These are phyloP conservation scores for Ophiognomonia clavigignenti-juglandacearum DNA, from an alignment of 2,329 filamentous ascomycete genomes.

Conservation along the genomic window DNA sequence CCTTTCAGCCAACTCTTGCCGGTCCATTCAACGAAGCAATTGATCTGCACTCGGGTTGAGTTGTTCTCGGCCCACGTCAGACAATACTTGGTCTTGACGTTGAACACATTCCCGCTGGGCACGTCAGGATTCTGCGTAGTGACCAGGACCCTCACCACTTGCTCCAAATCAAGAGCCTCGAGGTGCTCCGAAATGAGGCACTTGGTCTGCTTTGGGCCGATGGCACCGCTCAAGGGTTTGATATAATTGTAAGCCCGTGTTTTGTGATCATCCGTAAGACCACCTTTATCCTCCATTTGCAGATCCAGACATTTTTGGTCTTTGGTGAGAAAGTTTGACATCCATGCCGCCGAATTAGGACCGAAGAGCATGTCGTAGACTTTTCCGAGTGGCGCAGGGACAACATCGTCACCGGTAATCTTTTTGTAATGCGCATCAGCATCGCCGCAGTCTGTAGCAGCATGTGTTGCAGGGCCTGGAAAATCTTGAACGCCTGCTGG, in stretches of 20 bases:
- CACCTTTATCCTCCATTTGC: constrained; percentile 79
- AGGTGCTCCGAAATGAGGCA: constrained; percentile 83
- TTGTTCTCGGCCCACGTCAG: constrained; percentile 89
- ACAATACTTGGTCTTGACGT: constrained; percentile 90
- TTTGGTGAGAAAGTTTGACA: constrained; percentile 78
- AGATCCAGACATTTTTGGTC: constrained; percentile 91
- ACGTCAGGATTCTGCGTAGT: constrained; percentile 91
- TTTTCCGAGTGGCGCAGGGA: constrained; percentile 85
- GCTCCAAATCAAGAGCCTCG: constrained; percentile 83
- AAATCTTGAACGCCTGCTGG: constrained; percentile 57
- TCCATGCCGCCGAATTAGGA: constrained; percentile 70
- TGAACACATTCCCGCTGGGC: constrained; percentile 87
- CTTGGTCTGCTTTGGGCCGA: constrained; percentile 92
- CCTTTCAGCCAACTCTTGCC: constrained; percentile 98
- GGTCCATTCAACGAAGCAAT: constrained; percentile 89
- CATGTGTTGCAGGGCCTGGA: constrained; percentile 77
- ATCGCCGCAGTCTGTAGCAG: constrained; percentile 82
- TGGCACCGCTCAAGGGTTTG: constrained; percentile 77
- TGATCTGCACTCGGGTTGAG: constrained; percentile 78
- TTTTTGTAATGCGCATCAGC: constrained; percentile 76
- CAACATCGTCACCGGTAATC: constrained; percentile 76
- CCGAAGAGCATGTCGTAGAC: constrained; percentile 89
- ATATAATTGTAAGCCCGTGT: constrained; percentile 79
- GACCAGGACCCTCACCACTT: constrained; percentile 74
- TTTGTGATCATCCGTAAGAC: constrained; percentile 69